Evolutionary conservation across 2,329 filamentous ascomycete species (phyloP), one percentile per base, ranked within the genome.

Genomic region (Waltergamsia citrina): DNA sequence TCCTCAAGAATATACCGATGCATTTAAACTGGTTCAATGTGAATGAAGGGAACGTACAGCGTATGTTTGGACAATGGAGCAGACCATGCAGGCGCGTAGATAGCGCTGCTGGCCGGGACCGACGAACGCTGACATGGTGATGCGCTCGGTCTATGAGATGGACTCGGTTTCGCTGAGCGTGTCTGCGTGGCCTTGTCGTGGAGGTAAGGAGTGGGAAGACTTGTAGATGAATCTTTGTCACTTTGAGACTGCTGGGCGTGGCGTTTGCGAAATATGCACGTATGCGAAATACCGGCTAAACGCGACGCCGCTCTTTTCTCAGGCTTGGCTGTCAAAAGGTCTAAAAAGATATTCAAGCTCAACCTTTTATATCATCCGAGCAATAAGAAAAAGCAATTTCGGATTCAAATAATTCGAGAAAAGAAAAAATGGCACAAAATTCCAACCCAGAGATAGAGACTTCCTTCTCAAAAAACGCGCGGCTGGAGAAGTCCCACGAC

Each of bases 11-110:
- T 4, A 7, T n/a, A 18, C 19, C 6, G 32, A 17, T 23, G 20
- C 11, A 12, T 15, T 9, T 23, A 22, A 19, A 15, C 19, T 12
- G 5, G 11, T 35, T 24, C 26, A n/a, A 27, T 27, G 32, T 16
- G 12, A 17, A 34, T 32, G 34, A 31, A 11, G 39, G 30, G 21
- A 32, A 56, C 72, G 46, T 65, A 87, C 83, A 45, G 70, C 71
- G 51, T 81, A 78, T 40, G 84, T 81, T 69, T 90, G 86, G 44
- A 96, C 85, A 54, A 96, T 83, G 35, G 86, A 90, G 75, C 92
- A 98, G 47, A 96, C 86, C 87, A 98, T 95, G 70, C 92, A 98
- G 51, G 92, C 92, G 61, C 92, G 88, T 46, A 94, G 74, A 56
- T 85, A 80, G 61, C 88, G 85, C 65, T 82, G 78, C 61, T 92